Evolutionary conservation across 2,329 filamentous ascomycete genomes (phyloP), one percentile per base, ranked within the genome.

Genomic region (Ascochyta viciae-villosae): DNA sequence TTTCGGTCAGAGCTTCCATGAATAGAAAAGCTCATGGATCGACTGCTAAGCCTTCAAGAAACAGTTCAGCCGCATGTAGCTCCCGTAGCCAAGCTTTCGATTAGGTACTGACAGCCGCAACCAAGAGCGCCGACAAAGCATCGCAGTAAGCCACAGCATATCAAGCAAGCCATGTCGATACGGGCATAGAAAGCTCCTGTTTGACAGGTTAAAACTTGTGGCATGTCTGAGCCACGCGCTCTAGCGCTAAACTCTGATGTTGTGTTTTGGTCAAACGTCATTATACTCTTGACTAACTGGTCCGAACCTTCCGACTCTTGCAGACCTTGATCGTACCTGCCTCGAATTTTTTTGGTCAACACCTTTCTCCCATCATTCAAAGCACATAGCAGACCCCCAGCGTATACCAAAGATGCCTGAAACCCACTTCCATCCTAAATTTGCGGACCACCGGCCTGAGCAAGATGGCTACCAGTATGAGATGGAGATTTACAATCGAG

Each of bases 401-500:
- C 9, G 3, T 10, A 29, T 10, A 29, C 27, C 27, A 10, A 48
- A 33, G 3, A 63, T 63, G 61, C 57, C 61, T 24, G 45, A 57
- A 42, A 61, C 50, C n/a, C 52, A 16, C 22, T 50, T 57, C 19
- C 60, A 62, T 19, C 53, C 54, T 27, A 62, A 57, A 12, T 62
- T 52, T 12, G 39, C 41, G 29, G 50, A 49, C 26, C 53, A 57
- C 40, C 45, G 47, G 29, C 58, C 61, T n/a, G 51, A 60, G n/a
- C 56, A 64, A 53, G 52, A 59, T 54, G 62, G 54, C 43, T 50
- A 62, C 41, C 49, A 54, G 26, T 74, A 74, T 49, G 70, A 75
- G 42, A 64, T 65, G 42, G 58, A 68, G 16, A 63, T 70, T 37
- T 75, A 72, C 53, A 55, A 71, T 13, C 64, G 64, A 27, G 74